A percentile compares a stretch with the other conserved stretches of the same genome.
These are phyloP conservation scores for Calonectria hongkongensis DNA, from an alignment of 2,329 filamentous ascomycete species.

Conservation along the genomic window DNA sequence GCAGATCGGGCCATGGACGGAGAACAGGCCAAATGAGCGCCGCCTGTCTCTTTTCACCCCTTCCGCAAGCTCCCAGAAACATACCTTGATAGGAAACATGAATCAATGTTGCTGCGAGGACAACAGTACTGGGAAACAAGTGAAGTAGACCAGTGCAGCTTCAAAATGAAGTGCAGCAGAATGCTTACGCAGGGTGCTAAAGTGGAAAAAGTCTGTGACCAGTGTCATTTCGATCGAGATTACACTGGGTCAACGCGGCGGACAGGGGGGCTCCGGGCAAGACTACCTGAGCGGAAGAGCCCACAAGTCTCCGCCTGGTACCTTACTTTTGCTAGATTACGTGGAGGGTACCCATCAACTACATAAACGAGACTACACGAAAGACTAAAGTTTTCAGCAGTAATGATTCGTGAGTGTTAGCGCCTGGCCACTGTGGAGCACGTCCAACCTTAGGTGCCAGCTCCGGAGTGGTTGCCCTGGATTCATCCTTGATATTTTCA, in stretches of 20 bases:
- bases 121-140: background rate
- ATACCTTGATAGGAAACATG: background rate
- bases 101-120: background rate
- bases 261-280: slow-evolving; percentile 16
- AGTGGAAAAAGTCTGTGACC: slow-evolving; percentile 28
- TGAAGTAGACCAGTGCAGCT: background rate
- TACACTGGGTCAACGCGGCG: slow-evolving; percentile 26
- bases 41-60: background rate
- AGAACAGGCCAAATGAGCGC: background rate
- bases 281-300: slow-evolving; percentile 19
- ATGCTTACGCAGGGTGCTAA: background rate
- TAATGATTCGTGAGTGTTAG: slow-evolving; percentile 20
- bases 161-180: background rate
- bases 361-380: slow-evolving; percentile 26
- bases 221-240: slow-evolving; percentile 30
- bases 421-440: slow-evolving; percentile 19
- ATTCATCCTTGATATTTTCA: slow-evolving; percentile 16
- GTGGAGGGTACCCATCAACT: slow-evolving; percentile 19
- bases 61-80: background rate
- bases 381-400: slow-evolving; percentile 10
- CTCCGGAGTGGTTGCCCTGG: slow-evolving; percentile 18
- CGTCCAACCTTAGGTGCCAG: slow-evolving; percentile 17
- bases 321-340: slow-evolving; percentile 19
- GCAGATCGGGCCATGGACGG: slow-evolving; percentile 1
- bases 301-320: slow-evolving; percentile 15